These are phyloP conservation scores for Golubevia pallescens DNA, from an alignment of 1,284 basidiomycete genomes.

Conservation along the genomic window DNA sequence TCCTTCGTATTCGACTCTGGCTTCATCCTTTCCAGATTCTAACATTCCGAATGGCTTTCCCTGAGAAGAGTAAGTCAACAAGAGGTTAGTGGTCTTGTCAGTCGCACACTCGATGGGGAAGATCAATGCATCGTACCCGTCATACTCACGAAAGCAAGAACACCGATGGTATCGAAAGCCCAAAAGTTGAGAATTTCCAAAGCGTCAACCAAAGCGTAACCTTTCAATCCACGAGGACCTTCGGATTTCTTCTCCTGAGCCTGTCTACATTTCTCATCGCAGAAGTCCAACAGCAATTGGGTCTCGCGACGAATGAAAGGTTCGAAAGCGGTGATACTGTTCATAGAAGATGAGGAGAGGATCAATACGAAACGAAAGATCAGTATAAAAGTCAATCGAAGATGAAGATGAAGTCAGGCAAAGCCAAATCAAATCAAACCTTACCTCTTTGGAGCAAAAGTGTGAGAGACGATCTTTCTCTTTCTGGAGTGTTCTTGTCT, in stretches of 20 bases:
- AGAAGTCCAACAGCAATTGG: constrained; percentile 43
- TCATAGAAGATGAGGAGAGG: constrained; percentile 5
- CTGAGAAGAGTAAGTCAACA: too few relatives aligned
- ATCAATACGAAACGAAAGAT: too few relatives aligned
- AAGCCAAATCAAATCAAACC: too few relatives aligned
- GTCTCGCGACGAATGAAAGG: constrained; percentile 49
- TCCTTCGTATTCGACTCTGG: constrained; percentile 68
- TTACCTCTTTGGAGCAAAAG: constrained; percentile 70
- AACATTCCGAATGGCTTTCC: constrained; percentile 88
- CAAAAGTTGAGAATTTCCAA: constrained; percentile 76
- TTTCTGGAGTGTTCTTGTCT: constrained; percentile 83
- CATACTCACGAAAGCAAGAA: constrained; percentile 26
- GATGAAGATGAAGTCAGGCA: neutral
- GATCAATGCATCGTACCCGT: too few relatives aligned
- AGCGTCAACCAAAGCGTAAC: constrained; percentile 67
- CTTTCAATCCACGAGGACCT: constrained; percentile 40
- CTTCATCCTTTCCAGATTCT: constrained; percentile 75
- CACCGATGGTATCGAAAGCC: constrained; percentile 84
- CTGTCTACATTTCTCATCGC: constrained; percentile 46
- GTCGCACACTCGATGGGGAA: too few relatives aligned
- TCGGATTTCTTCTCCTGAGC: constrained; percentile 23
- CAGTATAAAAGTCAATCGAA: too few relatives aligned
- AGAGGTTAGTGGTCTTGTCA: too few relatives aligned
- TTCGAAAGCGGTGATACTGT: constrained; percentile 45
- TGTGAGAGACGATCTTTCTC: constrained; percentile 84